Percentiles rank a stretch among this genome's conserved stretches.
Evolutionary conservation across 768 basidiomycete species (phyloP).

Genomic region (Antrodiella citrinella): DNA sequence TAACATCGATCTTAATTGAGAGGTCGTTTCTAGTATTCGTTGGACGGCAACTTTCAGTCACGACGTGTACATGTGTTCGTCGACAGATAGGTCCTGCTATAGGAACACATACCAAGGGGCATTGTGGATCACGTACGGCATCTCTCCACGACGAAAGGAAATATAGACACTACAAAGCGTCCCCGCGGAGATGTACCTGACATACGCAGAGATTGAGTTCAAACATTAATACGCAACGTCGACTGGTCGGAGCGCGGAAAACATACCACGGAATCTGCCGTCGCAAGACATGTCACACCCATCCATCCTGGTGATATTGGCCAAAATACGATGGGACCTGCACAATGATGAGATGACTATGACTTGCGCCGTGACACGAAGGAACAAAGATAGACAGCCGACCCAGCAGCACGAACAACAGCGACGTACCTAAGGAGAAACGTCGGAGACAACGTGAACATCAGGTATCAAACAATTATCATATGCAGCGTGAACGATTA

Average conservation of each 20-base stretch:
- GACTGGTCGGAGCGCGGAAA: background rate
- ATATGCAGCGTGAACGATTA: background rate
- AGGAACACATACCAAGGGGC: background rate
- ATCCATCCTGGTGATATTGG: background rate
- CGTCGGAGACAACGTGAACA: background rate
- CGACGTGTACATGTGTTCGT: background rate
- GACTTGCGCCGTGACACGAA: background rate
- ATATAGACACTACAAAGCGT: background rate
- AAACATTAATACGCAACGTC: background rate
- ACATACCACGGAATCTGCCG: background rate
- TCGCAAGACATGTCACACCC: background rate
- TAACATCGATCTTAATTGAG: background rate
- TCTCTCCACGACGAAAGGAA: background rate
- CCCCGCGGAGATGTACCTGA: background rate
- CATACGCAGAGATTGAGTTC: background rate
- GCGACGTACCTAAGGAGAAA: background rate
- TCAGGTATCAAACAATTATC: background rate
- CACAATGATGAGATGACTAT: background rate
- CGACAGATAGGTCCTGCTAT: background rate
- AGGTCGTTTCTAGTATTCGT: background rate
- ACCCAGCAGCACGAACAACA: background rate
- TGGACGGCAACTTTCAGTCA: background rate
- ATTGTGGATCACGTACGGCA: background rate
- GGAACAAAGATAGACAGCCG: background rate
- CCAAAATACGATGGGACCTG: background rate